Evolutionary conservation across 495 filamentous ascomycete genomes (phyloP), one percentile per base, ranked within the genome.

Genomic region (Hypomontagnella submonticulosa): DNA sequence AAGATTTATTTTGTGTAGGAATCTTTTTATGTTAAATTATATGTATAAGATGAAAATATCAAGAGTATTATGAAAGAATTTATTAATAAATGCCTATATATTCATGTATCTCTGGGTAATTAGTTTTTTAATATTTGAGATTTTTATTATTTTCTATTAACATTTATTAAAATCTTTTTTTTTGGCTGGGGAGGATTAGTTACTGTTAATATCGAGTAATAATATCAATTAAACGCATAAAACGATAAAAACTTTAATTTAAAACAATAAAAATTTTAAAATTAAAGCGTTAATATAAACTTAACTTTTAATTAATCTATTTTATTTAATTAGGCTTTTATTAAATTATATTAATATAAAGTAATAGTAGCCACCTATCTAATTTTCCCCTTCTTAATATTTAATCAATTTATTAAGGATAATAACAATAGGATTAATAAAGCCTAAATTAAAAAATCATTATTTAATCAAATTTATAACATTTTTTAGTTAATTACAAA

Each of bases 391-490:
- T 46, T 46, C 11, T 8, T 46, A 6, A 16, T 46, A 7, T 46
- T 46, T 16, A 46, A 11, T 46, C 20, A 16, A 23, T 23, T 27
- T 16, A 46, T 46, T 16, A 46, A 46, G 20, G 19, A 46, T 12
- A 46, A 46, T 27, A 46, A 12, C 20, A n/a, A n/a, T 4, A 3
- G 18, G 6, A 27, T 46, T 12, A 46, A 6, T 16, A 10, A 2
- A 4, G 16, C 41, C 8, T 16, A 43, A 18, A 13, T 43, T 7
- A 4, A 13, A 12, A 4, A 18, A 16, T 15, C n/a, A 4, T 16
- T 7, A 4, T 43, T 43, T 15, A 7, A 16, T 4, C 13, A 43
- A 4, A 43, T 43, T 4, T 15, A 15, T 15, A 4, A 15, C 19
- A 43, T 43, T 3, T 43, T 7, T 15, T 3, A 43, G 8, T 3